These are phyloP conservation scores for Candida gigantensis DNA, from an alignment of 1,139 yeast genomes.

Conservation along the genomic window DNA sequence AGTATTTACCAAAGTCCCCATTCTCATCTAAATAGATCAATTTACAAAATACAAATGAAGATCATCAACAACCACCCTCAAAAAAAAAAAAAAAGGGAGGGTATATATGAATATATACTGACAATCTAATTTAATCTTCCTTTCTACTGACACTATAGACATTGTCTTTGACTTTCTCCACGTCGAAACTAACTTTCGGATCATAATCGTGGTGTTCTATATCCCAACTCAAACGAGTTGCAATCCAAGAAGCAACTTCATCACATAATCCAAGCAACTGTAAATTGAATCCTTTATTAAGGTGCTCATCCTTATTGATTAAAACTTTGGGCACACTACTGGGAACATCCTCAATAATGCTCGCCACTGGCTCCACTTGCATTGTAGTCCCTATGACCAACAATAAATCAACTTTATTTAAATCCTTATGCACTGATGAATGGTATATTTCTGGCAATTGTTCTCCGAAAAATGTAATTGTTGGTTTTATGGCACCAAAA, in stretches of 20 bases:
- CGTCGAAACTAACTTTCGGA: constrained; percentile 11
- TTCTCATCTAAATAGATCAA: too few relatives aligned
- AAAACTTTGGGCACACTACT: constrained; percentile 75
- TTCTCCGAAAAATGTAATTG: constrained; percentile 91
- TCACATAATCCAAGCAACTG: constrained; percentile 82
- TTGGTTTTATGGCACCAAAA: constrained; percentile 88
- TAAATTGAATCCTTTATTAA: constrained; percentile 78
- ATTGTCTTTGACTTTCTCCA: constrained; percentile 13
- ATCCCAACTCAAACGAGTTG: constrained; percentile 59
- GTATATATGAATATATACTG: too few relatives aligned
- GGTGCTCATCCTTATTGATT: constrained; percentile 78
- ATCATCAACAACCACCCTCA: too few relatives aligned
- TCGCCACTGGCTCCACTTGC: constrained; percentile 91
- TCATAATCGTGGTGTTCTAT: constrained; percentile 51
- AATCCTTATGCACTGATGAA: constrained; percentile 54
- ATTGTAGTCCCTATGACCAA: constrained; percentile 89
- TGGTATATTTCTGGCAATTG: constrained; percentile 75
- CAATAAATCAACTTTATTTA: constrained; percentile 69
- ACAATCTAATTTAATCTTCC: too few relatives aligned
- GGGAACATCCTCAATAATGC: constrained; percentile 72
- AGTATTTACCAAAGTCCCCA: too few relatives aligned
- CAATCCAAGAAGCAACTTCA: constrained; percentile 71
- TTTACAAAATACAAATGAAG: too few relatives aligned
- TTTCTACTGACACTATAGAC: too few relatives aligned
- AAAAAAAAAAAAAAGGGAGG: too few relatives aligned